Evolutionary conservation across 2,329 filamentous ascomycete genomes (phyloP).

Genomic region (Xylariales sp.): DNA sequence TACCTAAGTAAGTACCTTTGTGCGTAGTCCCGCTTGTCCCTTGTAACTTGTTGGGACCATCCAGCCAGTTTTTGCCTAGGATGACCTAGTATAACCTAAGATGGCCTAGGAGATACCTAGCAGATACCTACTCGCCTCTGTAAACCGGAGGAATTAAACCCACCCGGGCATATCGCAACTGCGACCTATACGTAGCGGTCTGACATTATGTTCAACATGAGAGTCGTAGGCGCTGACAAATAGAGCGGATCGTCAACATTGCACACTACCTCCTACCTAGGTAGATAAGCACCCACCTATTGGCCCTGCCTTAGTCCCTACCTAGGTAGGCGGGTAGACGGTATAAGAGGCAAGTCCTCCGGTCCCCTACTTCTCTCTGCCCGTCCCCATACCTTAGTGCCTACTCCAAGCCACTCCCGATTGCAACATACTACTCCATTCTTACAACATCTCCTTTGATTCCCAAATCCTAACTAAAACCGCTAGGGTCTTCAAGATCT

Average conservation of each 20-base stretch:
- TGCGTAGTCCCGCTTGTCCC: neutral
- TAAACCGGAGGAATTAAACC: constrained; percentile 2
- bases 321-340: neutral
- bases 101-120: no score
- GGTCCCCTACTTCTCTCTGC: neutral
- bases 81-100: no score
- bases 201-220: neutral
- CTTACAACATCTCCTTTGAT: constrained; percentile 22
- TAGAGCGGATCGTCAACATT: neutral
- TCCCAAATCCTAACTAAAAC: neutral
- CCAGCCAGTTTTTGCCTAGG: neutral
- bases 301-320: neutral
- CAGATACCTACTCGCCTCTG: no score
- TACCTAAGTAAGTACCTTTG: no score
- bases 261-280: neutral
- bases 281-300: no score
- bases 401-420: constrained; percentile 9
- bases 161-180: no score
- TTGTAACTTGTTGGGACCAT: neutral
- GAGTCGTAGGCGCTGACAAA: no score
- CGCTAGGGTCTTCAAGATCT: neutral
- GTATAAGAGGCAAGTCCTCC: constrained; percentile 22
- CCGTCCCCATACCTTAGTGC: neutral
- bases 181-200: neutral
- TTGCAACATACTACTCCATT: constrained; percentile 30